Evolutionary conservation across 257 asterid genomes (phyloP).

Genomic region (Ophiorrhiza pumila): DNA sequence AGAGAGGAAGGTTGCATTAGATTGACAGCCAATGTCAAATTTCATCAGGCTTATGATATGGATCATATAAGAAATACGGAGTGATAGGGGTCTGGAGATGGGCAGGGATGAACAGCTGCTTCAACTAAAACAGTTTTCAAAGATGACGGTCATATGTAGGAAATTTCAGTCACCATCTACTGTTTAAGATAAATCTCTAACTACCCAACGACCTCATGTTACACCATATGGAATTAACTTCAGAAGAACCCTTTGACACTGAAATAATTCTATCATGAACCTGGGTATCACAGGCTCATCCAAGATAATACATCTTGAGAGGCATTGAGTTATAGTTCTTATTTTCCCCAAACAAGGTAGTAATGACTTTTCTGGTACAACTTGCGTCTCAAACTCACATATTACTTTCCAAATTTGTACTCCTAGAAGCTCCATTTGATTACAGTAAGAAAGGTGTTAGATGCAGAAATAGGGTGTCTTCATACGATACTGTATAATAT

Average conservation of each 20-base stretch:
- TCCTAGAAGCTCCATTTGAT: neutral
- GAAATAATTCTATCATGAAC: no score
- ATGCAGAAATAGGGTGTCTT: neutral
- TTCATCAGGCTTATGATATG: no score
- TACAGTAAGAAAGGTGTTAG: neutral
- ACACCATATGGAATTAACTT: neutral
- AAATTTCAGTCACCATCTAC: neutral
- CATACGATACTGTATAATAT: no score
- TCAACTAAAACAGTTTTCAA: neutral
- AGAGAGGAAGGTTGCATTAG: no score
- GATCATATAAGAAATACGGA: no score
- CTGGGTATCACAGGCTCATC: neutral
- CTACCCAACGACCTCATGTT: neutral
- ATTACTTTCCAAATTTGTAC: neutral
- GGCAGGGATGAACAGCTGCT: neutral
- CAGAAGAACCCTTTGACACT: neutral
- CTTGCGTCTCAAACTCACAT: neutral
- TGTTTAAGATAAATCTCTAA: neutral
- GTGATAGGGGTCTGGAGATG: no score
- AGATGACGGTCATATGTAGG: neutral
- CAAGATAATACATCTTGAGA: neutral
- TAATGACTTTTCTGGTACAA: neutral
- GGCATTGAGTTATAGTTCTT: neutral
- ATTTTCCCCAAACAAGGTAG: neutral
- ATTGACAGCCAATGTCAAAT: no score